Conservation (phyloP, 2,329 filamentous ascomycete species). For the Xylaria sp. region DNA sequence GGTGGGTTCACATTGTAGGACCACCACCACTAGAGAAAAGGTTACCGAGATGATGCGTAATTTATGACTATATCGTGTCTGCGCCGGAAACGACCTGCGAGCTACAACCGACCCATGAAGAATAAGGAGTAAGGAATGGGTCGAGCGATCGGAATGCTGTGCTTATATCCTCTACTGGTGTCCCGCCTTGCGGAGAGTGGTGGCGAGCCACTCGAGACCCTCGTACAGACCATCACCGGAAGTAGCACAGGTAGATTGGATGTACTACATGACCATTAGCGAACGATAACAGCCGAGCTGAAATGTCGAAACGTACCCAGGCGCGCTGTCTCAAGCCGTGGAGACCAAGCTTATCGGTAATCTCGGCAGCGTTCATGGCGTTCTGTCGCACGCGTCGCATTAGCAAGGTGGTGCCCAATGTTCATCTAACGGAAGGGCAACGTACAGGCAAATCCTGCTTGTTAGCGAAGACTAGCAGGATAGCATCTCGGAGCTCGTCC, state of each 20-base stretch:
- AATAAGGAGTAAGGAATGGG: slow-evolving; percentile 48
- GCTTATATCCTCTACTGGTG: slow-evolving; percentile 59
- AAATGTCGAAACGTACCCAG: slow-evolving; percentile 74
- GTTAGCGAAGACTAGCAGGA: slow-evolving; percentile 98
- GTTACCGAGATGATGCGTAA: slow-evolving; percentile 45
- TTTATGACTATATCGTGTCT: slow-evolving; percentile 60
- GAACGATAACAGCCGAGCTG: neutral
- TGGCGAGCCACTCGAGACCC: slow-evolving; percentile 93
- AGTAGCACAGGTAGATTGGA: slow-evolving; percentile 99
- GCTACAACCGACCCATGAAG: slow-evolving; percentile 63
- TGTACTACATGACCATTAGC: slow-evolving; percentile 68
- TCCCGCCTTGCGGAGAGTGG: slow-evolving; percentile 78
- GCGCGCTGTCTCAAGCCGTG: slow-evolving; percentile 98
- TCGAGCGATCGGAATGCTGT: slow-evolving; percentile 48
- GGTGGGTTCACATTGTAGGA: slow-evolving; percentile 37
- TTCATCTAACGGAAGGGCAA: slow-evolving; percentile 34
- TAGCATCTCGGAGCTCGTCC: slow-evolving; percentile 95
- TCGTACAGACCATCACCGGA: slow-evolving; percentile 99
- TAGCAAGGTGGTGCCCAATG: slow-evolving; percentile 28
- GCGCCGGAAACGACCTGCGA: slow-evolving; percentile 60
- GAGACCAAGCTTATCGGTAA: slow-evolving; percentile 99
- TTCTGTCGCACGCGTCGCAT: slow-evolving; percentile 62
- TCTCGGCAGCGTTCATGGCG: slow-evolving; percentile 99
- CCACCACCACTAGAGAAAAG: slow-evolving; percentile 34
- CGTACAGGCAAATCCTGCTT: slow-evolving; percentile 98